Evolutionary conservation across 441 rosid species (phyloP), one percentile per base, ranked within the genome.

Genomic region (Syzygium syzygioides): DNA sequence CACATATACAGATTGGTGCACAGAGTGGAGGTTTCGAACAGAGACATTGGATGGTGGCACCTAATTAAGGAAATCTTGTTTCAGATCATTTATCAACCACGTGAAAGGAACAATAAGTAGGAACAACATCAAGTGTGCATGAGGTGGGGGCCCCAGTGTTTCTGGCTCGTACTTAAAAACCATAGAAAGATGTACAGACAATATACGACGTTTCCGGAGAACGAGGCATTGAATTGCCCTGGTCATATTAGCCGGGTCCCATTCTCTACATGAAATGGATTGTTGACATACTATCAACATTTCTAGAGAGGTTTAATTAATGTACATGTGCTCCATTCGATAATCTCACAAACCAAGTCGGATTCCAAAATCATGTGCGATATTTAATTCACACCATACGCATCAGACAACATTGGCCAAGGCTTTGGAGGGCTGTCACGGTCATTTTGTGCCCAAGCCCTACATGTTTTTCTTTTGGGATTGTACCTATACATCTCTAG

Each of bases 401-500:
- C 18, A 41, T 76, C 50, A 41, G 83, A 76, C 83, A 76, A 41
- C n/a, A 87, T 89, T 59, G 62, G 89, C 80, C 79, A 52, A 68
- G 60, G 55, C 71, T 62, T 88, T 41, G 92, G 55, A 83, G 62
- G 84, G 55, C 85, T 85, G 66, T 60, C 85, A 34, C 34, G 45
- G 56, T 32, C 32, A 85, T n/a, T 54, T 68, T 55, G 85, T 45
- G 86, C 71, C 23, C 37, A 19, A 54, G 34, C 50, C 57, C 19
- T 45, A 19, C 64, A 10, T 66, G 26, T 87, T 19, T 19, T 52
- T n/a, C 34, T 87, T 79, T 32, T 52, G 66, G 15, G 17, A 25
- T 64, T 19, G 53, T 37, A 12, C 54, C 92, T 92, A 95, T 66
- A 96, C 97, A 90, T 96, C 99, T 92, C 99, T 93, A 52, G 99